A percentile compares a stretch with the other conserved stretches of the same genome.
phyloP scores from a whole-genome alignment of 2,329 filamentous ascomycete species.

The Neopestalotiopsis sp. region DNA sequence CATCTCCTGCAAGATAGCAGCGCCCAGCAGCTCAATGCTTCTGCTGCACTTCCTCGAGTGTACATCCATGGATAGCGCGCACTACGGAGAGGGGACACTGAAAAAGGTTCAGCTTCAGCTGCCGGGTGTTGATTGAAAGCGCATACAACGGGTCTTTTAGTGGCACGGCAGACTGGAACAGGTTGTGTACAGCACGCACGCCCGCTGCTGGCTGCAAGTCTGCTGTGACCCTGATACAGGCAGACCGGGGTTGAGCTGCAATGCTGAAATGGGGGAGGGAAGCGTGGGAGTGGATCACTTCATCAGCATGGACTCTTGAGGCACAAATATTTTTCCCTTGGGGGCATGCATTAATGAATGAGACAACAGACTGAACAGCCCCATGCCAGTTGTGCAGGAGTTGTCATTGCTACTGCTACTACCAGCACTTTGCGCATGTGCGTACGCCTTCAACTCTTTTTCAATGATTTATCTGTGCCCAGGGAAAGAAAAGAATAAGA shows the following conservation, averaged over 20 bases:
- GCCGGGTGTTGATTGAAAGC: constrained; percentile 3
- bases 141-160: constrained; percentile 14
- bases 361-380: not conserved
- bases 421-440: no score
- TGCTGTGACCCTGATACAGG: constrained; percentile 15
- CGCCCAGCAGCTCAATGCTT: not conserved
- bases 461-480: no score
- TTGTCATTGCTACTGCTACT: not conserved
- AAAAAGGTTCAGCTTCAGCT: constrained; percentile 5
- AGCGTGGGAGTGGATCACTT: constrained; percentile 5
- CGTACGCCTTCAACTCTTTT: not conserved
- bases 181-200: constrained; percentile 6
- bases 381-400: not conserved
- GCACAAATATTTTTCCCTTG: not conserved
- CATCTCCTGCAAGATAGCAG: not conserved
- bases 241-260: constrained; percentile 11
- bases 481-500: no score
- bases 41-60: not conserved
- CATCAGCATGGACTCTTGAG: not conserved
- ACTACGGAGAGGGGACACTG: not conserved
- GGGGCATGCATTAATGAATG: not conserved
- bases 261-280: not conserved
- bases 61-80: not conserved
- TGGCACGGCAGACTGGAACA: constrained; percentile 16
- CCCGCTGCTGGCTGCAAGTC: not conserved